Conservation (phyloP, 768 basidiomycete species). For the Macrolepiota fuliginosa region DNA sequence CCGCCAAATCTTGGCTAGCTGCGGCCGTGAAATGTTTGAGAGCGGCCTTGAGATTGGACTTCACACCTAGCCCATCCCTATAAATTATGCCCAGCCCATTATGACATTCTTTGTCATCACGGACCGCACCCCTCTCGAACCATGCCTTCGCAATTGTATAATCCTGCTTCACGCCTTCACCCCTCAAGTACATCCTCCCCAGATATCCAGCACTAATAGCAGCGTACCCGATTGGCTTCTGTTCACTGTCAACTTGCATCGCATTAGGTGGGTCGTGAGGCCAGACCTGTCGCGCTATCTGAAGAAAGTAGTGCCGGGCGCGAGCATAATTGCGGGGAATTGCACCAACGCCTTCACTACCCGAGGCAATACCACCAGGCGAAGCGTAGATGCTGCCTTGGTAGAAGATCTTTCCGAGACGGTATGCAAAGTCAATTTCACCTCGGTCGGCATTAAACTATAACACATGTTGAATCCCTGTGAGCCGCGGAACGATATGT, state of each 20-base stretch:
- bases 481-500: background rate
- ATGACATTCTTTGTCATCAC: conserved; percentile 83
- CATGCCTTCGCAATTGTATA: conserved; percentile 80
- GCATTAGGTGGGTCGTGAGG: conserved; percentile 69
- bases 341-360: conserved; percentile 91
- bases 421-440: conserved; percentile 84
- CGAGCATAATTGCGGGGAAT: conserved; percentile 74
- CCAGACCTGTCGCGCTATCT: conserved; percentile 86
- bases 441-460: conserved; percentile 96
- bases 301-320: conserved; percentile 81
- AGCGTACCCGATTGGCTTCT: conserved; percentile 55
- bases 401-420: conserved; percentile 94
- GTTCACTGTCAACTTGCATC: conserved; percentile 53
- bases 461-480: conserved; percentile 11
- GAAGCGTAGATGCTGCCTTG: conserved; percentile 88
- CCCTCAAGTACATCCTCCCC: conserved; percentile 91
- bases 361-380: conserved; percentile 78
- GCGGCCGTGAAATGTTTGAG: conserved; percentile 70
- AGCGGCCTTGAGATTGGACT: conserved; percentile 63
- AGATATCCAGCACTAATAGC: conserved; percentile 84
- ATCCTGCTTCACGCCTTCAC: conserved; percentile 86
- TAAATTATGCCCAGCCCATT: conserved; percentile 92
- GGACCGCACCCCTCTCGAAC: conserved; percentile 84
- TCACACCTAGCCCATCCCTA: conserved; percentile 80
- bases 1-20: conserved; percentile 84